Conservation (phyloP, 371 early-diverging fungal species). For the Mycotypha africana region DNA sequence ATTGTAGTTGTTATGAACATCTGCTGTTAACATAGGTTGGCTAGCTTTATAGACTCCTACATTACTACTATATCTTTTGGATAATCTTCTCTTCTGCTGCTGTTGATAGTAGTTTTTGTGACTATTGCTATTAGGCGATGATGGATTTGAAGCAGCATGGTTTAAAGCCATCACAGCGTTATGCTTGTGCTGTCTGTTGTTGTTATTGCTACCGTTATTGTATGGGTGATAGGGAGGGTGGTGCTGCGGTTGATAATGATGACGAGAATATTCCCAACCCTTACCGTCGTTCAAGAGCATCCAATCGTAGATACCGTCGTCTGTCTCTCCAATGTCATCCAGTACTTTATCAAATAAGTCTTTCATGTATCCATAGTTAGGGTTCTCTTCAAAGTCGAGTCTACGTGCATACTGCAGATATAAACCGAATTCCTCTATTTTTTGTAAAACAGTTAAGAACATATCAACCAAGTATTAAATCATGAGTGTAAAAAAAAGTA, state of each 20-base stretch:
- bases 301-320: constrained; percentile 94
- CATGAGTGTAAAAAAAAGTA: neutral
- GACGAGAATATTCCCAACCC: constrained; percentile 47
- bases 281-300: constrained; percentile 54
- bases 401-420: constrained; percentile 69
- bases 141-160: constrained; percentile 10
- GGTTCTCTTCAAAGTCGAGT: constrained; percentile 89
- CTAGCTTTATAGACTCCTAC: constrained; percentile 15
- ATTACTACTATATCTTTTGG: constrained; percentile 12
- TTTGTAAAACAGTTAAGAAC: neutral
- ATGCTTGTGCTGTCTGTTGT: constrained; percentile 1
- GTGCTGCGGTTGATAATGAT: neutral
- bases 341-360: constrained; percentile 80
- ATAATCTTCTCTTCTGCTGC: constrained; percentile 9
- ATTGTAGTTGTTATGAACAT: no score
- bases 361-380: constrained; percentile 85
- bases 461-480: neutral
- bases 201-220: neutral
- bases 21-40: constrained; percentile 18
- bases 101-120: constrained; percentile 1
- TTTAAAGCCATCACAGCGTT: constrained; percentile 14
- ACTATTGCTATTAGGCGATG: constrained; percentile 3
- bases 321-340: constrained; percentile 58
- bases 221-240: no score
- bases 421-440: constrained; percentile 71